A percentile compares a stretch with the other conserved stretches of the same genome.
These are phyloP conservation scores for Niebla homalea DNA, from an alignment of 495 filamentous ascomycete species.

Conservation along the genomic window DNA sequence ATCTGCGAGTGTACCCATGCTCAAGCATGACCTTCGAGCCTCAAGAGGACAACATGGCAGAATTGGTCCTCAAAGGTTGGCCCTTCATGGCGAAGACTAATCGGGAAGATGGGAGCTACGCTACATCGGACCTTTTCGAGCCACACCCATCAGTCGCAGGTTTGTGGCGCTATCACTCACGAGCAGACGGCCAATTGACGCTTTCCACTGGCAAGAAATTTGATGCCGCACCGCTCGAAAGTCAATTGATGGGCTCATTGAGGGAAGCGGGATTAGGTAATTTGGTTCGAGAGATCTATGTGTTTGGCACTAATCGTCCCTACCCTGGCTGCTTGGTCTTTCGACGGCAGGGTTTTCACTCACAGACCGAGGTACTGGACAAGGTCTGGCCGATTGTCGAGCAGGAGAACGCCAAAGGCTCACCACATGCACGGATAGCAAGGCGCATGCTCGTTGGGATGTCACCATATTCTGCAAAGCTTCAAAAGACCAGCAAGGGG, in stretches of 20 bases:
- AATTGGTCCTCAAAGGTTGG: slow-evolving; percentile 46
- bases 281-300: slow-evolving; percentile 29
- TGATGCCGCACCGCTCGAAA: slow-evolving; percentile 50
- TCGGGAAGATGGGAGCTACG: slow-evolving; percentile 43
- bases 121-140: slow-evolving; percentile 44
- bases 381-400: slow-evolving; percentile 26
- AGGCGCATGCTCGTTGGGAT: slow-evolving; percentile 33
- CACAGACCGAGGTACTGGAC: slow-evolving; percentile 17
- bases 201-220: slow-evolving; percentile 58
- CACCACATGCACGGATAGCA: slow-evolving; percentile 30
- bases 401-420: slow-evolving; percentile 25
- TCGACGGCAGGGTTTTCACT: slow-evolving; percentile 1
- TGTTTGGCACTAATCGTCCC: slow-evolving; percentile 34
- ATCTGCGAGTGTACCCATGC: slow-evolving; percentile 34
- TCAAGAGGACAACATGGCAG: slow-evolving; percentile 37
- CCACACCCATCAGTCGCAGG: slow-evolving; percentile 36
- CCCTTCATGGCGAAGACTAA: slow-evolving; percentile 51
- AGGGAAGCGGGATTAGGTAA: neutral
- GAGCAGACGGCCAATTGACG: slow-evolving; percentile 47
- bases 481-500: slow-evolving; percentile 43
- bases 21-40: slow-evolving; percentile 37
- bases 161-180: slow-evolving; percentile 46
- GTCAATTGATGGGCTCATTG: slow-evolving; percentile 20
- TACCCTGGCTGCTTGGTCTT: slow-evolving; percentile 35
- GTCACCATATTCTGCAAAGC: slow-evolving; percentile 6